Base-by-base conservation (phyloP, 176 grass and related monocot genomes). In the Carex pumila region DNA sequence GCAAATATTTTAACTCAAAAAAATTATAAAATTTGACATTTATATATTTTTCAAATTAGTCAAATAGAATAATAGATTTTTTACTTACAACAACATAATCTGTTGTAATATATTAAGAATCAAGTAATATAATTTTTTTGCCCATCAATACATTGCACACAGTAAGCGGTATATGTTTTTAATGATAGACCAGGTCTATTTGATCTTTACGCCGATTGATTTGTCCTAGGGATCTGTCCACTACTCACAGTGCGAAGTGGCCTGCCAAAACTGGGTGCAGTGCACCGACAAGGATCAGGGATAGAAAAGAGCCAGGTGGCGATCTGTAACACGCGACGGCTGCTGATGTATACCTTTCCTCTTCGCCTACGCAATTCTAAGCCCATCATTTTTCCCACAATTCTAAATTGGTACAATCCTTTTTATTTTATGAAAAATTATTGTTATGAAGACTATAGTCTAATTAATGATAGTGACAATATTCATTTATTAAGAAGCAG, bases 281-380 rank as follows among this genome's bases (percentile, higher is more conserved):
- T 41, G 36, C 71, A 73, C 77, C 82, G 91, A 87, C 88, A 88
- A 74, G 66, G 37, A 79, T 6, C 0, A 45, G 18, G 25, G 10
- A 21, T 73, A 56, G 32, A 74, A 58, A 49, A 67, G 49, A 25
- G 31, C 67, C 85, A 87, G 71, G 86, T 85, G 86, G 91, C 86
- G 71, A 47, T 47, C 31, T 0, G 3, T 30, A 55, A 52, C 49
- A 34, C 64, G 82, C 85, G 85, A 81, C 84, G 47, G 30, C 43
- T 29, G 88, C 36, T 52, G 92, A 94, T 87, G 88, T 84, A 60
- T 86, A 91, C 90, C 75, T 94, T 85, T 81, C 86, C 73, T 78
- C 52, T 14, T 50, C 61, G 68, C 56, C 87, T 79, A 91, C 92
- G 89, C 78, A 45, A 45, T 6, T 8, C 43, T 45, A 88, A 85